Base-by-base conservation (phyloP, 768 basidiomycete species). In the Boletus pseudo-olivaceus region DNA sequence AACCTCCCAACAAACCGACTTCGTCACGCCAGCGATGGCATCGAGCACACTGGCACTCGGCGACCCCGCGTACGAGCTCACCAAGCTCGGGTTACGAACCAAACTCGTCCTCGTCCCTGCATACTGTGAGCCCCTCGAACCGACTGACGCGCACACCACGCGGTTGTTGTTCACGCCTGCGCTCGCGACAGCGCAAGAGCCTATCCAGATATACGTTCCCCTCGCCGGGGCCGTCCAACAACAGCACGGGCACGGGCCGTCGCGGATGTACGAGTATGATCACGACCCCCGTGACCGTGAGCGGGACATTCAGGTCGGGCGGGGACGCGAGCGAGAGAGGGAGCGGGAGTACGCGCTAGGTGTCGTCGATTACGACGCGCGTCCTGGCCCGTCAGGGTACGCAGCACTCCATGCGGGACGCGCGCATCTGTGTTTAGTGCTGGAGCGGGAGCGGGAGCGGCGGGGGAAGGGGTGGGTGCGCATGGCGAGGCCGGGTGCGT, bases 341-440 rank as follows among this genome's bases (percentile, higher is more conserved):
- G 59, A 53, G 17, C 51, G 59, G 0, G 64, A 66, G 44, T 64
- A 55, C 6, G 60, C 20, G 17, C 62, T 66, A 14, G 62, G 59
- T 5, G 65, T 67, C 5, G 52, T 66, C 0, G 62, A 66, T 34
- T 65, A 67, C 23, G 64, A 66, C 35, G 37, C 10, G 19, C 62
- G 65, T 29, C 26, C 55, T 15, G 65, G 64, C 44, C 65, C 55
- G 5, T 47, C 57, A 0, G 65, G 65, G 8, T 59, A 64, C 15
- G 62, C 65, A 0, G 62, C 57, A 9, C 27, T 67, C 34, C 59
- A 55, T 19, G 59, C 37, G 0, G 65, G 64, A 0, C 55, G 62
- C 7, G 33, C 47, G 1, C 62, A 66, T 17, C 19, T 66, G 4
- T 67, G 65, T 57, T 35, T 64, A 7, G 65, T 64, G 38, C 59